Evolutionary conservation across 202 grass and related monocot genomes (phyloP), one percentile per base, ranked within the genome.

Genomic region (Brachypodium distachyon): DNA sequence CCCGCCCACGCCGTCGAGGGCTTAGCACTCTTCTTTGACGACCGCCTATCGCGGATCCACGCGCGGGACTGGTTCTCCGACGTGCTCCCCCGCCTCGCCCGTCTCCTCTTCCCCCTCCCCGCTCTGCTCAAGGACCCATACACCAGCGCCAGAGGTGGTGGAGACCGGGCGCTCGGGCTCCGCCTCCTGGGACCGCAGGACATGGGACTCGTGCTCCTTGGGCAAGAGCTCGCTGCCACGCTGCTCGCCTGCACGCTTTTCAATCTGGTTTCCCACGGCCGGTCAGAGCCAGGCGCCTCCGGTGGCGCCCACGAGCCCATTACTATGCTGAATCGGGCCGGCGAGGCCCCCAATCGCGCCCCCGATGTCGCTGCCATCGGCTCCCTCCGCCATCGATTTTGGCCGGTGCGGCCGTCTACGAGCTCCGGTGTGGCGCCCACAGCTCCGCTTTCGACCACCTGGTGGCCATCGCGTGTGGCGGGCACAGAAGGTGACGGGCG

Each of bases 171-270:
- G n/a, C n/a, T n/a, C n/a, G n/a, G n/a, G n/a, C n/a, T n/a, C n/a
- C n/a, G n/a, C n/a, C 36, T 96, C 33, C 38, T 96, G 59, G 74
- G 41, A 39, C 85, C 75, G 29, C 89, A 92, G 69, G 70, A 90
- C 64, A 53, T 72, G 0, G 93, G 93, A 18, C 9, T 72, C 16
- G 87, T 96, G 46, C 69, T 86, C 63, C 75, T 96, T 19, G 54
- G 71, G 76, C 89, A 92, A 89, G 93, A 92, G 72, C 73, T 96
- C 19, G 84, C 81, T 50, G 79, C 82, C 16, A 77, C 87, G 79
- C 85, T 96, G 46, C 93, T 96, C 48, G 73, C 87, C 37, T 96
- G 89, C 78, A 79, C 93, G 42, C 61, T 96, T 13, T 90, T 96
- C 74, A 92, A 87, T 70, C 41, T 96, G n/a, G 58, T 96, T 92